Base-by-base conservation (phyloP, 2,329 filamentous ascomycete genomes). In the Fusarium sp. region DNA sequence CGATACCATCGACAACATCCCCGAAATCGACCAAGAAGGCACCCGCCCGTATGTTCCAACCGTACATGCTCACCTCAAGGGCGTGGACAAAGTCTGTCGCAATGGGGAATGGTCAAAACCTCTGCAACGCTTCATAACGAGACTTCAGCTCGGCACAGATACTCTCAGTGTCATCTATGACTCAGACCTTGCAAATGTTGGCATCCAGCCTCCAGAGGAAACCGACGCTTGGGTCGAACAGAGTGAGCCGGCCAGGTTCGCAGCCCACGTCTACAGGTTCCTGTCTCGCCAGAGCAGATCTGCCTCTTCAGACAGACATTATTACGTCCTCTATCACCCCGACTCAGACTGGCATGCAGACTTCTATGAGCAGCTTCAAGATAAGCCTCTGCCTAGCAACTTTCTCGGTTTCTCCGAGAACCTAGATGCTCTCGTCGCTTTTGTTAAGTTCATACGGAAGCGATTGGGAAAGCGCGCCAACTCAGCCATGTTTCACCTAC, bases 381-480 rank as follows among this genome's bases (percentile, higher is more conserved):
- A 69, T 17, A 69, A 62, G 55, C 65, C 65, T 26, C 33, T 69
- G 9, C 65, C 65, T 0, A 60, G 57, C 44, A 69, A 66, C 22
- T 69, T 66, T 34, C 65, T 69, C 0, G 65, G 65, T 10, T 66
- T 69, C 13, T 69, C 65, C 13, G 61, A 69, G 4, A 69, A 69
- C 3, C 43, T 69, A 14, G 65, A 69, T 39, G 65, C 65, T 11
- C 65, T 69, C 6, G 65, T 66, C 6, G 65, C 65, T 4, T 69
- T 42, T 17, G 43, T 69, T 2, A 26, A 49, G 40, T 69, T 69
- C 44, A 50, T 69, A 14, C 65, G 65, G 38, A 61, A 66, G 57
- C 52, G 62, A 7, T 39, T 69, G 5, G 65, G 65, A 5, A 69
- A 65, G 45, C 65, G 65, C 8, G 52, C 65, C 26, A 60, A 65